Conservation (phyloP, 1,284 basidiomycete genomes). For the Melampsora larici-populina region DNA sequence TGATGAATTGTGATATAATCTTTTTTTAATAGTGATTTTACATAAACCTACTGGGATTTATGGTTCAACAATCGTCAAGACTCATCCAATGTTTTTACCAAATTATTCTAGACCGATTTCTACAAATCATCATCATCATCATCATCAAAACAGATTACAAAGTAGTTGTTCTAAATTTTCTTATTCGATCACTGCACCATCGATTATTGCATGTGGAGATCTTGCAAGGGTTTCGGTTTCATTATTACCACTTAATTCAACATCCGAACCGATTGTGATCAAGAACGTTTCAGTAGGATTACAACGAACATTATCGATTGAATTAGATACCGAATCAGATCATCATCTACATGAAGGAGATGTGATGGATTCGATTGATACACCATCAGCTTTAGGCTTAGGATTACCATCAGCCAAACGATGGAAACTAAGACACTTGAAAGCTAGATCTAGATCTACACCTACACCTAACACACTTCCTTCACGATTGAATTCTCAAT, state of each 20-base stretch:
- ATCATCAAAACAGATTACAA: not conserved
- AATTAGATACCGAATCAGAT: not conserved
- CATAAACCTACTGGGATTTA: slow-evolving; percentile 20
- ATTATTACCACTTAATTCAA: not conserved
- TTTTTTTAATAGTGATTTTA: slow-evolving; percentile 9
- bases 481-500: slow-evolving; percentile 2
- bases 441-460: not conserved
- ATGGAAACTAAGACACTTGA: not conserved
- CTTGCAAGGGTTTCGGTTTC: slow-evolving; percentile 3
- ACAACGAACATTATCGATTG: not conserved
- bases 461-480: slow-evolving; percentile 11
- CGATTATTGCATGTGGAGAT: slow-evolving; percentile 6
- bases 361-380: not conserved
- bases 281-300: not conserved
- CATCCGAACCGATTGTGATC: not conserved
- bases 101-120: slow-evolving; percentile 4
- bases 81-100: slow-evolving; percentile 8
- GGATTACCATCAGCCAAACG: not conserved
- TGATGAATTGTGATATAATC: no score
- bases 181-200: slow-evolving; percentile 22
- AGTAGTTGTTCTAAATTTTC: not conserved
- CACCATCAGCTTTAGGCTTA: not conserved
- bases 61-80: slow-evolving; percentile 12
- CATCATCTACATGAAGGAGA: no score
- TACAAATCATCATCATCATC: not conserved